These are phyloP conservation scores for Mycena crocata DNA, from an alignment of 768 basidiomycete species.

Conservation along the genomic window DNA sequence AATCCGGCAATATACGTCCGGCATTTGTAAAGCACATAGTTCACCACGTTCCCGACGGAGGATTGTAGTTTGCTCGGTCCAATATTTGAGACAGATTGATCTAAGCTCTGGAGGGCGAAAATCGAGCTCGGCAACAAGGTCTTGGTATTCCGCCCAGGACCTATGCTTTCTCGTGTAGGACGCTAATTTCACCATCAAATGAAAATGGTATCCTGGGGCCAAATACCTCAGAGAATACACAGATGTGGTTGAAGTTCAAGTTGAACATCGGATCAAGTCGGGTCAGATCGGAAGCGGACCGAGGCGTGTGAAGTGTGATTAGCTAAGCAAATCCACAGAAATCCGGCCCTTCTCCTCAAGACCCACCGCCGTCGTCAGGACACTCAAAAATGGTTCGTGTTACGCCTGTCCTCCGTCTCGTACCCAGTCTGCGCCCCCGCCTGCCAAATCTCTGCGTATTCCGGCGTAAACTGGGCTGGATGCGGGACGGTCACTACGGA, in stretches of 20 bases:
- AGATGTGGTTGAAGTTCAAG: no score
- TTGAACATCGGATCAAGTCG: no score
- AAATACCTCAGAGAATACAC: no score
- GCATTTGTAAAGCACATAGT: background rate
- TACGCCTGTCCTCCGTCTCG: background rate
- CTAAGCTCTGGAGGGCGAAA: background rate
- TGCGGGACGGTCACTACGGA: background rate
- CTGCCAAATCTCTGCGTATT: background rate
- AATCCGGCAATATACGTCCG: background rate
- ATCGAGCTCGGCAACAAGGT: constrained; percentile 8
- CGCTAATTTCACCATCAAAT: background rate
- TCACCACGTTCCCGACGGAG: constrained; percentile 1
- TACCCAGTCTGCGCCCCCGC: background rate
- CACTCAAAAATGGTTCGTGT: constrained; percentile 10
- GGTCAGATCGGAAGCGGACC: no score
- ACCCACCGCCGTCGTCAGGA: background rate
- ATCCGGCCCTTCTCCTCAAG: background rate
- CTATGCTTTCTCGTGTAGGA: constrained; percentile 6
- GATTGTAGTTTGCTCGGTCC: background rate
- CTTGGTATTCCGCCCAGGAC: background rate
- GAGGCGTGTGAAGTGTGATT: no score
- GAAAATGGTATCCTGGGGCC: no score
- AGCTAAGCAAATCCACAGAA: constrained; percentile 7
- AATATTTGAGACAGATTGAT: constrained; percentile 1
- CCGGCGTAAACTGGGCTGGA: background rate